phyloP scores from a whole-genome alignment of 495 filamentous ascomycete genomes.

The Penicillium verhagenii region DNA sequence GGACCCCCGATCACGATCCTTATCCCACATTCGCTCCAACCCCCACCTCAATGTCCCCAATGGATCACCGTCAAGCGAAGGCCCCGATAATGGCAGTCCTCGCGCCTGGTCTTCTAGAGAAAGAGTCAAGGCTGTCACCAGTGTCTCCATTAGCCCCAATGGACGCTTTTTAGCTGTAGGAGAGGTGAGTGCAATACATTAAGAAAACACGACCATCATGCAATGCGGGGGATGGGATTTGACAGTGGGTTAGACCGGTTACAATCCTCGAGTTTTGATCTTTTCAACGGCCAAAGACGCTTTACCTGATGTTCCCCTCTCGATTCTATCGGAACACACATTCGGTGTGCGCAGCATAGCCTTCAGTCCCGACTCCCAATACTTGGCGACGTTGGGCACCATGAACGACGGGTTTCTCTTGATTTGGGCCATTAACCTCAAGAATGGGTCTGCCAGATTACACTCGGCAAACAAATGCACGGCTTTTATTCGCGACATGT shows the following conservation, averaged over 20 bases:
- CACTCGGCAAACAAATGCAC: conserved; percentile 96
- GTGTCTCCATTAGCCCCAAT: conserved; percentile 85
- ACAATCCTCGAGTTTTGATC: conserved; percentile 85
- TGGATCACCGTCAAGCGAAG: conserved; percentile 43
- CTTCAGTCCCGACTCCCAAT: conserved; percentile 84
- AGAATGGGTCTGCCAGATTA: conserved; percentile 79
- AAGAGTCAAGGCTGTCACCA: conserved; percentile 93
- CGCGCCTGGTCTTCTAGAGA: conserved; percentile 84
- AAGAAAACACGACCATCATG: conserved; percentile 22
- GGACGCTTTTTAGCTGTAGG: conserved; percentile 87
- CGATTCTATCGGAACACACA: conserved; percentile 82
- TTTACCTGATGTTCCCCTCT: conserved; percentile 77
- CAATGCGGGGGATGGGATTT: conserved; percentile 16
- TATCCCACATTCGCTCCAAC: conserved; percentile 32
- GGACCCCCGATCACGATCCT: conserved; percentile 36
- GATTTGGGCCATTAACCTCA: conserved; percentile 80
- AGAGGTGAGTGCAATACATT: conserved; percentile 54
- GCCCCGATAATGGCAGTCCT: conserved; percentile 59
- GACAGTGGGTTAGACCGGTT: conserved; percentile 61
- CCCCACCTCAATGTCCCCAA: conserved; percentile 27
- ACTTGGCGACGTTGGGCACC: conserved; percentile 82
- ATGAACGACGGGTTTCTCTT: conserved; percentile 93
- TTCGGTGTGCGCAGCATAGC: conserved; percentile 86
- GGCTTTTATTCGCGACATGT: conserved; percentile 73
- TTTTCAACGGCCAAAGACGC: conserved; percentile 76